Conservation (phyloP, 83 land plant species). For the Thuja plicata region DNA sequence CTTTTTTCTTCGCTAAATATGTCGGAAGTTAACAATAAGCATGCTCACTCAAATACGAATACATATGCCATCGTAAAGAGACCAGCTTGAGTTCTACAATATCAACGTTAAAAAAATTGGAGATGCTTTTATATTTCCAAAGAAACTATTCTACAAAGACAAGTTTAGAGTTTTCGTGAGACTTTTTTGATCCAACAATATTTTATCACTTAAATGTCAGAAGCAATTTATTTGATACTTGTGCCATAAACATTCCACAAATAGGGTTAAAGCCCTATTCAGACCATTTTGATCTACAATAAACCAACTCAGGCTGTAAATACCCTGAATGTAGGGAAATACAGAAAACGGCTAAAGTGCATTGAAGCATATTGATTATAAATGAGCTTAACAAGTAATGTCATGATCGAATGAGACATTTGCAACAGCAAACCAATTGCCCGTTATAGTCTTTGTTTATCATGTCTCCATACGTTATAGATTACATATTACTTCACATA, state of each 20-base stretch:
- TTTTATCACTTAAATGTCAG: neutral
- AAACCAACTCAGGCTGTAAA: neutral
- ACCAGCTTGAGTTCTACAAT: no score
- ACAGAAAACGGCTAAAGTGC: neutral
- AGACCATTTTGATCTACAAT: neutral
- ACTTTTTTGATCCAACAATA: neutral
- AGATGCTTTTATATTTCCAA: neutral
- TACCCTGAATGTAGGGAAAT: no score
- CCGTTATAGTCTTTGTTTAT: neutral
- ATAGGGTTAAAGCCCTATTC: neutral
- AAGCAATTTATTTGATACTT: neutral
- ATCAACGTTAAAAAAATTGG: neutral
- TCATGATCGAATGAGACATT: neutral
- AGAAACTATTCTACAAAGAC: neutral
- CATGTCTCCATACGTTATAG: neutral
- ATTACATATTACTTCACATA: neutral
- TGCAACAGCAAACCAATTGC: neutral
- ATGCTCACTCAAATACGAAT: no score
- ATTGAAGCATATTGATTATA: neutral
- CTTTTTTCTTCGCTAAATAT: no score
- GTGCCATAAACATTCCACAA: neutral
- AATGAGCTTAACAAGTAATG: neutral
- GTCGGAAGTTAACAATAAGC: no score
- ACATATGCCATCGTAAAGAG: no score
- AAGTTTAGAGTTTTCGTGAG: neutral